Percentiles rank a stretch among this genome's conserved stretches.
These are phyloP conservation scores for Blastocystis sp. DNA, from an alignment of 352 stramenopile genomes.

Conservation along the genomic window DNA sequence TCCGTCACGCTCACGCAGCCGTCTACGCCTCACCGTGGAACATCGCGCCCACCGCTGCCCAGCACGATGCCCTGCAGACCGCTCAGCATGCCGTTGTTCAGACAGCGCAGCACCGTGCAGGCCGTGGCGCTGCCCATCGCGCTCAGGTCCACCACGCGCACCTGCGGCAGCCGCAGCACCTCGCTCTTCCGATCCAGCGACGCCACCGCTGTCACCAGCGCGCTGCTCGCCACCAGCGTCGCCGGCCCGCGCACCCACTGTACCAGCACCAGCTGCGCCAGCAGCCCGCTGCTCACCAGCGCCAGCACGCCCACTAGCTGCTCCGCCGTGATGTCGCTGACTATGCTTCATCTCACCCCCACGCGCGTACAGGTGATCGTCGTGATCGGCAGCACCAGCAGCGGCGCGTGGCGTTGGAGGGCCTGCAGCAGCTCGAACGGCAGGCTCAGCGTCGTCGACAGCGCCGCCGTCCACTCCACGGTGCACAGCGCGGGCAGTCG, in stretches of 20 bases:
- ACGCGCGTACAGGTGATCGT: not conserved
- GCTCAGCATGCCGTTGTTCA: slow-evolving; percentile 2
- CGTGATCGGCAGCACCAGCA: not conserved
- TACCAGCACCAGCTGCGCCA: not conserved
- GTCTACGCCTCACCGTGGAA: not conserved
- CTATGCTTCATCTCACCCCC: not conserved
- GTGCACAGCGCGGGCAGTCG: not conserved
- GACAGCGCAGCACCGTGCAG: not conserved
- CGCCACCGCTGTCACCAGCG: not conserved
- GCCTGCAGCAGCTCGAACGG: not conserved
- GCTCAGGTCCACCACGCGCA: not conserved
- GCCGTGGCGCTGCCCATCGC: not conserved
- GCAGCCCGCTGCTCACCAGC: not conserved
- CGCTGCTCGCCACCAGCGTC: not conserved
- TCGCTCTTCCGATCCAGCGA: not conserved
- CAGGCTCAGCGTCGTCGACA: not conserved
- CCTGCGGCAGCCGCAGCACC: not conserved
- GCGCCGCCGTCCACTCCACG: slow-evolving; percentile 3
- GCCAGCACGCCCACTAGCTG: not conserved
- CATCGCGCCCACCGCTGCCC: not conserved
- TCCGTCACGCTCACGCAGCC: not conserved
- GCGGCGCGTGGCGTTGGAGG: not conserved
- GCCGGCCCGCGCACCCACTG: slow-evolving; percentile 27
- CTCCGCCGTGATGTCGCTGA: not conserved
- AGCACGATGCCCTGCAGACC: not conserved